phyloP scores from a whole-genome alignment of 495 filamentous ascomycete species.

The Hypoxylon trugodes region DNA sequence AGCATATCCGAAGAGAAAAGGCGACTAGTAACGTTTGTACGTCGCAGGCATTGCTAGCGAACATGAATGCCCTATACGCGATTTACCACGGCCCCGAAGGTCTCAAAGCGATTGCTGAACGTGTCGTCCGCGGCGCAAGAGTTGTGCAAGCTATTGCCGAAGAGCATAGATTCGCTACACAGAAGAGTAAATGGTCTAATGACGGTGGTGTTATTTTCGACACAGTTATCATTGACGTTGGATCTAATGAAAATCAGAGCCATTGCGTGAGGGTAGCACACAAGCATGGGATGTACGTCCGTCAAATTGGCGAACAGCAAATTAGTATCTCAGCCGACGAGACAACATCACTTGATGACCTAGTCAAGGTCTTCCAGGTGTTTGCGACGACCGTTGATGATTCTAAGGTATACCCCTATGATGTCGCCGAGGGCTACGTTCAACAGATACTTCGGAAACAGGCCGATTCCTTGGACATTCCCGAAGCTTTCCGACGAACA shows the following conservation, averaged over 20 bases:
- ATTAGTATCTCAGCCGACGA: conserved; percentile 56
- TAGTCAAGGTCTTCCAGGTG: conserved; percentile 42
- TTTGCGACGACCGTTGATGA: conserved; percentile 38
- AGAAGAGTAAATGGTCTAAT: conserved; percentile 62
- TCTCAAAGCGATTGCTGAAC: conserved; percentile 84
- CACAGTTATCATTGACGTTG: conserved; percentile 75
- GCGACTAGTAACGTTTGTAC: conserved; percentile 99
- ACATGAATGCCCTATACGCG: conserved; percentile 98
- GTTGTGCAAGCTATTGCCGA: conserved; percentile 73
- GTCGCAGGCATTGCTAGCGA: conserved; percentile 92
- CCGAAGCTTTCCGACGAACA: conserved; percentile 71
- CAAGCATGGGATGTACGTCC: conserved; percentile 39
- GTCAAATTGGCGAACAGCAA: conserved; percentile 30
- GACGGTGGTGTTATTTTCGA: conserved; percentile 74
- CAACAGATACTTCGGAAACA: conserved; percentile 49
- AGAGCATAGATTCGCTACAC: conserved; percentile 70
- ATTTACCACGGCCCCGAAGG: conserved; percentile 93
- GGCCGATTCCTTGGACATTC: conserved; percentile 60
- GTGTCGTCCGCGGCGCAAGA: conserved; percentile 73
- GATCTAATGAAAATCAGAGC: conserved; percentile 21
- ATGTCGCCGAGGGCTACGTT: conserved; percentile 45
- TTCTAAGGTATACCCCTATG: conserved; percentile 46
- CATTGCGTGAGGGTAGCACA: conserved; percentile 16
- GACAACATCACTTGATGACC: conserved; percentile 44
- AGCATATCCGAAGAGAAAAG: conserved; percentile 97